These are phyloP conservation scores for Kwoniella shandongensis DNA, from an alignment of 768 basidiomycete genomes.

Conservation along the genomic window DNA sequence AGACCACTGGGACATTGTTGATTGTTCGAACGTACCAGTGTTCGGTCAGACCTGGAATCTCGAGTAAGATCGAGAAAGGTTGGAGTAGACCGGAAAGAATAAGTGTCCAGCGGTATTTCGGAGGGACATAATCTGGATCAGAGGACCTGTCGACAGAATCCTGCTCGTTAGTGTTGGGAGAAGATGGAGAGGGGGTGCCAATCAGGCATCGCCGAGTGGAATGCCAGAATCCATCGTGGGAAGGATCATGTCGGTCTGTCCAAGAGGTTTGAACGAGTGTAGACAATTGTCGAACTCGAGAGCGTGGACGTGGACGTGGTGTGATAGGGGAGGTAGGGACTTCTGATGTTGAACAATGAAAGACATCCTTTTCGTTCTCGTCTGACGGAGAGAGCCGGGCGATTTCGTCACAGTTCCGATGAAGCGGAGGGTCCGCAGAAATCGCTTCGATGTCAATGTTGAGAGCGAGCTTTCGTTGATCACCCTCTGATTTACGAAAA, in stretches of 20 bases:
- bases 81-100: conserved; percentile 30
- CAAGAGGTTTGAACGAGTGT: conserved; percentile 6
- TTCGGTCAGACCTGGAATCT: conserved; percentile 75
- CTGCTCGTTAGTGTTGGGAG: neutral
- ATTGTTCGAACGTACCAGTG: conserved; percentile 61
- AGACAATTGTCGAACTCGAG: neutral
- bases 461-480: conserved; percentile 2
- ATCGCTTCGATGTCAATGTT: neutral
- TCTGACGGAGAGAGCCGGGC: neutral
- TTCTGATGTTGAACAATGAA: too few species aligned
- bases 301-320: neutral
- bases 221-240: conserved; percentile 12
- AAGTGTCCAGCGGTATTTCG: conserved; percentile 31
- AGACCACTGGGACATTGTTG: conserved; percentile 58
- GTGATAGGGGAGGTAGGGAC: neutral
- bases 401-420: neutral
- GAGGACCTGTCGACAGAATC: too few species aligned
- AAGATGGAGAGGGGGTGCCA: neutral
- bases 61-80: conserved; percentile 71
- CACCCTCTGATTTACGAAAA: conserved; percentile 1
- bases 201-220: conserved; percentile 1
- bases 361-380: too few species aligned
- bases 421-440: neutral
- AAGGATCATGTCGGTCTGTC: conserved; percentile 11
- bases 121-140: conserved; percentile 20